Evolutionary conservation across 2,329 filamentous ascomycete genomes (phyloP).

Genomic region (Paracoccidioides lutzii): DNA sequence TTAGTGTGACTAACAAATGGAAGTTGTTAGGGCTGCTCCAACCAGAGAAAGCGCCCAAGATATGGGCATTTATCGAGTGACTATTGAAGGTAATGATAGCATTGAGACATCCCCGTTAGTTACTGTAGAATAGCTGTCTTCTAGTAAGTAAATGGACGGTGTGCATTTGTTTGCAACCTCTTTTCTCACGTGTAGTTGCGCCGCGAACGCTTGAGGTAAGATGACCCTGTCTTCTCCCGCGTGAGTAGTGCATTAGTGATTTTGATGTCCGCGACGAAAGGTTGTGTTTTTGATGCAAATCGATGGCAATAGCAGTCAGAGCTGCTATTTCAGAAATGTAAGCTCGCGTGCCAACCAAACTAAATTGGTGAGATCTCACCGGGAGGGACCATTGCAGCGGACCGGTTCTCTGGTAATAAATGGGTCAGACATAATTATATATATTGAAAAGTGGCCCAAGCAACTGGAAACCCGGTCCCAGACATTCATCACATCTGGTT

Average conservation of each 20-base stretch:
- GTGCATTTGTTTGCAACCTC: not conserved
- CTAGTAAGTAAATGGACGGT: not conserved
- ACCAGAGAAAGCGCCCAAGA: not conserved
- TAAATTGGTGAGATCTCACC: not conserved
- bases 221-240: conserved; percentile 18
- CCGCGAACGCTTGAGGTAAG: conserved; percentile 17
- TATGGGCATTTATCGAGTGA: not conserved
- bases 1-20: not conserved
- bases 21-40: not conserved
- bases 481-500: not conserved
- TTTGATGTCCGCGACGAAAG: not conserved
- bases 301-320: not conserved
- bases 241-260: conserved; percentile 4
- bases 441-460: not conserved
- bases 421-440: not conserved
- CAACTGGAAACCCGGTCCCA: not conserved
- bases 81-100: not conserved
- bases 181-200: conserved; percentile 11
- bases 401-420: not conserved
- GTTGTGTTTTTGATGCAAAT: not conserved
- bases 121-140: not conserved
- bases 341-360: not conserved
- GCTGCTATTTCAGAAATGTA: not conserved
- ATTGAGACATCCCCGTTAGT: not conserved
- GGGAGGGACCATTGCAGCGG: not conserved